Base-by-base conservation (phyloP, 179 eudicot genomes). In the Actinidia chinensis region DNA sequence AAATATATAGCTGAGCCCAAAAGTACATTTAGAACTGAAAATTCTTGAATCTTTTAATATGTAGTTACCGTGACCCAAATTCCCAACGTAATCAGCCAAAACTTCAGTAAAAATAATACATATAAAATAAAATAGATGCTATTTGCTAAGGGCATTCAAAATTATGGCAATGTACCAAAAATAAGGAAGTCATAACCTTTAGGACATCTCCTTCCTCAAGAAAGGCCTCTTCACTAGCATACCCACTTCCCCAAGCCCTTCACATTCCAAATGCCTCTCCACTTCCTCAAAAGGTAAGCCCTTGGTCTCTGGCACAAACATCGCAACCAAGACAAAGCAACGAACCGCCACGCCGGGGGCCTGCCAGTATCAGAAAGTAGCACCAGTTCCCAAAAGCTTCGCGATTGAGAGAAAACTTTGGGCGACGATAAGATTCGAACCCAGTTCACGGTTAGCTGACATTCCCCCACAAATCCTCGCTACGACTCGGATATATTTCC, bases 371-470 rank as follows among this genome's bases (percentile, higher is more conserved):
- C 76, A 89, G 83, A 93, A 93, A 42, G 96, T 88, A 3, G 85
- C 28, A 6, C 91, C 93, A 0, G 93, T 88, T 0, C 97, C 97
- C 10, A 83, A 82, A 58, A 87, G 86, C 12, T 87, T 94, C 0
- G 93, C 92, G 4, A 93, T 33, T 0, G 97, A 89, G n/a, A 93
- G 91, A 75, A 93, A 93, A 8, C 90, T 83, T 68, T 89, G 90
- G 0, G 97, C 88, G 4, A 90, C 97, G 4, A 93, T 85, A 22
- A 93, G 88, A 61, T 93, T 93, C 0, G 92, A 93, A 91, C 71
- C 97, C 97, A 91, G 79, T 91, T 93, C 66, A 93, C 93, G 5
- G 97, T 93, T 28, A n/a, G 97, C 97, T 0, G 97, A 88, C 93
- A 93, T 90, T 15, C 97, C 96, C 40, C 96, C 94, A 69, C 97